These are phyloP conservation scores for Hyaloscypha hepaticicola DNA, from an alignment of 495 filamentous ascomycete species.

Conservation along the genomic window DNA sequence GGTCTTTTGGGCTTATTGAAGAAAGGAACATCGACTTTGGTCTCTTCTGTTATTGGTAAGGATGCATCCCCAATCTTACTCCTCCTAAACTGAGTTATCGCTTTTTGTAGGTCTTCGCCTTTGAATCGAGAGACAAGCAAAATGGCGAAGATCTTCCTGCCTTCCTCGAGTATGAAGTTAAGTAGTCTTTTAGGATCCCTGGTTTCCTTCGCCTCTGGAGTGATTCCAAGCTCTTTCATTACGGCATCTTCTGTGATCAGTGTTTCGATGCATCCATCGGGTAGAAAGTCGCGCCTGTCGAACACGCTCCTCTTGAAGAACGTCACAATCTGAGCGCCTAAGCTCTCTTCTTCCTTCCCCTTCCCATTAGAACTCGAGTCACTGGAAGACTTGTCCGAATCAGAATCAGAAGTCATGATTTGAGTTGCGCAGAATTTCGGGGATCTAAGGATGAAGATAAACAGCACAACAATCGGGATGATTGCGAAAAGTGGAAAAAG, in stretches of 20 bases:
- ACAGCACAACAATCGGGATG: neutral
- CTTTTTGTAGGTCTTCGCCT: neutral
- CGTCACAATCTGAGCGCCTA: neutral
- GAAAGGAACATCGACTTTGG: neutral
- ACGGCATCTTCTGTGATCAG: neutral
- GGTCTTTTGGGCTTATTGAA: neutral
- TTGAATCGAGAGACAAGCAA: neutral
- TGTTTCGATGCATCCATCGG: conserved; percentile 11
- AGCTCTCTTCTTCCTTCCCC: neutral
- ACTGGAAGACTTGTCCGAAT: neutral
- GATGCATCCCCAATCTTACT: neutral
- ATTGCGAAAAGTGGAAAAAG: neutral
- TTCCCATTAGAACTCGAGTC: neutral
- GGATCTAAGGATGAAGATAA: too few species aligned
- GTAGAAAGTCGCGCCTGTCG: neutral
- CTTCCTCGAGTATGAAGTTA: neutral
- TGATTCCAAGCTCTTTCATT: neutral
- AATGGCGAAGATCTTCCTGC: conserved; percentile 3
- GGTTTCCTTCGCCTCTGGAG: neutral
- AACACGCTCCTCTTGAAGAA: neutral
- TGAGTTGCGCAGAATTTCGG: too few species aligned
- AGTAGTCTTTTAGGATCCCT: neutral
- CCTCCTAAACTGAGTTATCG: conserved; percentile 1
- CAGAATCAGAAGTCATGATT: neutral
- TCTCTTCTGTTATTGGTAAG: neutral